Evolutionary conservation across 805 yeast genomes (phyloP).

Genomic region (Candida multigemmis): DNA sequence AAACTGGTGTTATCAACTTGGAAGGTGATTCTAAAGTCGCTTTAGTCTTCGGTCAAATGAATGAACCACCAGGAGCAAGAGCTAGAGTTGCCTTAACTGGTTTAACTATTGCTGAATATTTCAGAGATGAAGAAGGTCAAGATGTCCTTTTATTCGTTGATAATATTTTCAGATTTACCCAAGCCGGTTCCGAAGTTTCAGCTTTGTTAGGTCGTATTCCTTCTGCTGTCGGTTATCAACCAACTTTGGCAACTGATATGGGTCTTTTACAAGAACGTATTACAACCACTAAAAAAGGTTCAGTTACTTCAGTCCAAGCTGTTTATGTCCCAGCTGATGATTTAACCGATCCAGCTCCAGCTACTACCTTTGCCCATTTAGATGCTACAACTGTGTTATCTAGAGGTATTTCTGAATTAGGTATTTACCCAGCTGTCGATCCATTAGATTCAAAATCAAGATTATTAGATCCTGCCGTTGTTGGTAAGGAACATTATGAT

Average conservation of each 20-base stretch:
- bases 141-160: conserved; percentile 99
- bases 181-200: conserved; percentile 99
- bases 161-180: conserved; percentile 99
- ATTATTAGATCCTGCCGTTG: conserved; percentile 93
- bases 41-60: conserved; percentile 99
- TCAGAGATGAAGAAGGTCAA: conserved; percentile 99
- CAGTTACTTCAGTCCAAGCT: conserved; percentile 99
- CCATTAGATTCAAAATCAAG: conserved; percentile 99
- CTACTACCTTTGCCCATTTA: conserved; percentile 99
- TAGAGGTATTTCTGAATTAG: conserved; percentile 98
- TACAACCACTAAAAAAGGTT: conserved; percentile 99
- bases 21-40: conserved; percentile 99
- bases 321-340: conserved; percentile 99
- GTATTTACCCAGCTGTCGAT: conserved; percentile 99
- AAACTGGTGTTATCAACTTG: conserved; percentile 98
- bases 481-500: conserved; percentile 98
- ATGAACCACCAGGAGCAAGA: conserved; percentile 99
- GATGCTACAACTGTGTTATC: conserved; percentile 99
- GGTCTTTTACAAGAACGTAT: conserved; percentile 99
- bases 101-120: conserved; percentile 99
- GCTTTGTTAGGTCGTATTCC: conserved; percentile 99
- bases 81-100: conserved; percentile 99
- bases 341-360: conserved; percentile 99
- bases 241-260: conserved; percentile 99
- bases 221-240: conserved; percentile 99